Evolutionary conservation across 495 filamentous ascomycete species (phyloP).

Genomic region (Letharia columbiana): DNA sequence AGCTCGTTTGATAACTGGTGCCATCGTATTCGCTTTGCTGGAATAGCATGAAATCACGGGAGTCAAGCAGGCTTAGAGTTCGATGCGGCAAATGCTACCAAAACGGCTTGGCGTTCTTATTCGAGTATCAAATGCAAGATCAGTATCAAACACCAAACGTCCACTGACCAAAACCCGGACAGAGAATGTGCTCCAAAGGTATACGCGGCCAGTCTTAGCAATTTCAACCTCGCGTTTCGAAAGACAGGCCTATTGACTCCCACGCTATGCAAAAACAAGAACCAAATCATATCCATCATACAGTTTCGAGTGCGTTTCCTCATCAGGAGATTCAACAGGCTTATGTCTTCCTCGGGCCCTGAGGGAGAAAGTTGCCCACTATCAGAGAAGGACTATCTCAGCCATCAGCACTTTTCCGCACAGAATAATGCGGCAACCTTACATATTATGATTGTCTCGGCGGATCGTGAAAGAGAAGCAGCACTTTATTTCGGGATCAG

Average conservation of each 20-base stretch:
- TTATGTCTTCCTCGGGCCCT: slow-evolving; percentile 35
- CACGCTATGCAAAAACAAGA: slow-evolving; percentile 4
- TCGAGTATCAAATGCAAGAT: not conserved
- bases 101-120: not conserved
- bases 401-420: slow-evolving; percentile 18
- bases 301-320: not conserved
- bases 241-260: slow-evolving; percentile 1
- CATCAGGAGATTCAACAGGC: not conserved
- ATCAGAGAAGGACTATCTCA: slow-evolving; percentile 73
- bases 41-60: not conserved
- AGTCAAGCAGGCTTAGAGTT: not conserved
- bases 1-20: slow-evolving; percentile 7
- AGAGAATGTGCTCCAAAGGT: not conserved
- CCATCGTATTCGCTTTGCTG: slow-evolving; percentile 2
- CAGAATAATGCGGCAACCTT: slow-evolving; percentile 32
- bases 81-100: not conserved
- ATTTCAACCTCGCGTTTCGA: not conserved
- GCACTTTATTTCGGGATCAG: slow-evolving; percentile 71
- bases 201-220: not conserved
- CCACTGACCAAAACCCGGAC: not conserved
- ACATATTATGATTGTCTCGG: slow-evolving; percentile 95
- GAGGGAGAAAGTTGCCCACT: slow-evolving; percentile 89
- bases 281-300: not conserved
- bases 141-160: not conserved
- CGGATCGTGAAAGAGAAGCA: slow-evolving; percentile 97